Conservation (phyloP, 1,139 yeast species). For the Sugiyamaella pinicola region DNA sequence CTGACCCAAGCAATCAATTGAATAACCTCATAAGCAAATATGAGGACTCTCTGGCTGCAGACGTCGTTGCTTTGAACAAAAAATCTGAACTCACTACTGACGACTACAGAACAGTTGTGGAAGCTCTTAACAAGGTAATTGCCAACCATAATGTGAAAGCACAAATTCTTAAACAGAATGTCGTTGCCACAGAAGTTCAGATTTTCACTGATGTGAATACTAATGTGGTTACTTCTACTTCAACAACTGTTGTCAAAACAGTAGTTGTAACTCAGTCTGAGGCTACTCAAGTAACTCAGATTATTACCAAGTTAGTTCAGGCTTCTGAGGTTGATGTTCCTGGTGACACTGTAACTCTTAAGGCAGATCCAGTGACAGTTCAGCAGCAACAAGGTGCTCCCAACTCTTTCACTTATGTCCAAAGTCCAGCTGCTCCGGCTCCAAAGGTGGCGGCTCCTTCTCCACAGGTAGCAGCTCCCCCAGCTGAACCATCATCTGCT, state of each 20-base stretch:
- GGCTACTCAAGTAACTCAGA: constrained; percentile 5
- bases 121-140: background rate
- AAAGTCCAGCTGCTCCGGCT: background rate
- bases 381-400: constrained; percentile 2
- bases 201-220: constrained; percentile 1
- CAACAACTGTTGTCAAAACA: constrained; percentile 12
- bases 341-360: constrained; percentile 2
- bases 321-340: constrained; percentile 11
- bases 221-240: constrained; percentile 6
- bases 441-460: background rate
- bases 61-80: background rate
- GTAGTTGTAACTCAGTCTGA: constrained; percentile 13
- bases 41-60: constrained; percentile 2
- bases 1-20: background rate
- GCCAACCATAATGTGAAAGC: background rate
- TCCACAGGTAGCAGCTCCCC: background rate
- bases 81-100: background rate
- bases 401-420: background rate
- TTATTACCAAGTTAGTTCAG: constrained; percentile 9
- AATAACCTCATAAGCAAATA: background rate
- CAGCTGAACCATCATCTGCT: background rate
- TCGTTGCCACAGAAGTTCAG: constrained; percentile 1
- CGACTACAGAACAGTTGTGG: background rate
- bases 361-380: background rate
- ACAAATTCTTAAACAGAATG: background rate